A percentile compares a stretch with the other conserved stretches of the same genome.
Conservation (phyloP, 176 grass and related monocot genomes). For the Phyllostachys edulis region DNA sequence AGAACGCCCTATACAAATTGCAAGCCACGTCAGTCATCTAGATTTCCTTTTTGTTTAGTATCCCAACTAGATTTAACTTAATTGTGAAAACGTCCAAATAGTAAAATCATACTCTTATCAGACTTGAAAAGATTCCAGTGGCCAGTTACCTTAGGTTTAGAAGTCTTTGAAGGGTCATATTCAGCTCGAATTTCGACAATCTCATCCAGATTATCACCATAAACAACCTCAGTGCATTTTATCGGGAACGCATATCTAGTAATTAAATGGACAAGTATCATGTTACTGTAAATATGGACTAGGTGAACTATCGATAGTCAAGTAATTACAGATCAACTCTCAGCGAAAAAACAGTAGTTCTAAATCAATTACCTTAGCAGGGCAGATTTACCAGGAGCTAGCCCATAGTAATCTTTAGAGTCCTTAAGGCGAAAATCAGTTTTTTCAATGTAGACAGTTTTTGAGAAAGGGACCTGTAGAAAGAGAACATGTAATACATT, state of each 20-base stretch:
- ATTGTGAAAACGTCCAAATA: neutral
- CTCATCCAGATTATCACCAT: constrained; percentile 59
- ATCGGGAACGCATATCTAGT: constrained; percentile 93
- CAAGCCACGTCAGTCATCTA: constrained; percentile 21
- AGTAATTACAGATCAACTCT: constrained; percentile 33
- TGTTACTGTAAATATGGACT: neutral
- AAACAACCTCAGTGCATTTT: constrained; percentile 92
- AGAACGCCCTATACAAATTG: constrained; percentile 72
- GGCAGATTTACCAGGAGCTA: constrained; percentile 90
- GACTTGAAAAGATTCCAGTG: neutral
- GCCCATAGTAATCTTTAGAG: constrained; percentile 95
- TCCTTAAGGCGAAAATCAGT: constrained; percentile 94
- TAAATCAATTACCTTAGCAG: constrained; percentile 66
- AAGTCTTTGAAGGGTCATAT: constrained; percentile 92
- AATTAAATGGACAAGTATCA: constrained; percentile 7
- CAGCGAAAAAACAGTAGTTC: neutral
- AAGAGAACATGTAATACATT: constrained; percentile 1
- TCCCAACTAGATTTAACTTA: neutral
- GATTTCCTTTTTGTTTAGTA: neutral
- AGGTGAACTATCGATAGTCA: neutral
- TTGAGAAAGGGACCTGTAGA: constrained; percentile 75
- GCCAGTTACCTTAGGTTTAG: constrained; percentile 76
- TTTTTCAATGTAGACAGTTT: constrained; percentile 70
- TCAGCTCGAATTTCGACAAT: constrained; percentile 80
- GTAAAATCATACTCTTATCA: neutral